Percentiles rank a stretch among this genome's conserved stretches.
These are phyloP conservation scores for Ceratorhiza oryzae-sativae DNA, from an alignment of 1,284 basidiomycete genomes.

Conservation along the genomic window DNA sequence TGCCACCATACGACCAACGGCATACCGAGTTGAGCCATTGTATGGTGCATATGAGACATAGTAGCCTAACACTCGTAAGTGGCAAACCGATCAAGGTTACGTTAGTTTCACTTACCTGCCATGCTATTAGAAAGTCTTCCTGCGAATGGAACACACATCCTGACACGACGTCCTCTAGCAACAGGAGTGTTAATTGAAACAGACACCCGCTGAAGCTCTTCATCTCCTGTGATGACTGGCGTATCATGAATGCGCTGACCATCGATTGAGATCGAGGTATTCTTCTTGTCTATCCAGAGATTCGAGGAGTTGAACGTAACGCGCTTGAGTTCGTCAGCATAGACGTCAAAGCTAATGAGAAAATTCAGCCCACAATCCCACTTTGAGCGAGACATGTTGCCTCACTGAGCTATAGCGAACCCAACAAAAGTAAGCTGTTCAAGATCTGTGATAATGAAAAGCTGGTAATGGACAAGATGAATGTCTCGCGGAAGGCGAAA, in stretches of 20 bases:
- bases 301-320: not conserved
- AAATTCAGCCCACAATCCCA: not conserved
- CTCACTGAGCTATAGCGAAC: constrained; percentile 52
- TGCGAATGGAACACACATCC: constrained; percentile 2
- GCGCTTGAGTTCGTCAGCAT: not conserved
- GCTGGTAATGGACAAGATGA: constrained; percentile 56
- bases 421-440: constrained; percentile 54
- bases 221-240: not conserved
- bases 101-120: not conserved
- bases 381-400: not conserved
- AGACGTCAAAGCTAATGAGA: constrained; percentile 3
- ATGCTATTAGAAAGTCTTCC: not conserved
- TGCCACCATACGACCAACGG: not conserved
- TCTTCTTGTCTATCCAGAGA: not conserved
- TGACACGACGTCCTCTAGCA: not conserved
- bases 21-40: constrained; percentile 5
- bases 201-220: not conserved
- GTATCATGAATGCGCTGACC: not conserved
- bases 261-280: not conserved
- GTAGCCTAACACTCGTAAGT: not conserved
- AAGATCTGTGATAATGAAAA: constrained; percentile 60
- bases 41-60: not conserved
- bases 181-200: not conserved
- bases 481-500: constrained; percentile 6
- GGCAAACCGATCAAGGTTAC: not conserved